These are phyloP conservation scores for Metschnikowia lachancei DNA, from an alignment of 805 yeast genomes.

Conservation along the genomic window DNA sequence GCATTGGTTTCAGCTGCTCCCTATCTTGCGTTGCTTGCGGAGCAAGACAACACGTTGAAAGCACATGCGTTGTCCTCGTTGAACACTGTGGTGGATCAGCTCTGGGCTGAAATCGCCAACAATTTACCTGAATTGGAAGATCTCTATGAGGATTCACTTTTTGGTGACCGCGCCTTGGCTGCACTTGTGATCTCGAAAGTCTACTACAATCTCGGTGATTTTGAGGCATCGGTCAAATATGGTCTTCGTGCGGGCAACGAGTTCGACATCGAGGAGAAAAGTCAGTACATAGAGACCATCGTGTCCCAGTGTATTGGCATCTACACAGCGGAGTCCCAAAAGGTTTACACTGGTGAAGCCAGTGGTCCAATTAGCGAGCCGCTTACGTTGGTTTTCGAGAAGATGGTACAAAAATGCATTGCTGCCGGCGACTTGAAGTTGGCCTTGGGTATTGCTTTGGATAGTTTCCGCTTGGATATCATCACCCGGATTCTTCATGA, in stretches of 20 bases:
- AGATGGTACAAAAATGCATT: constrained; percentile 81
- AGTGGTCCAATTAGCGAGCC: constrained; percentile 51
- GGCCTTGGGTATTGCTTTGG: constrained; percentile 88
- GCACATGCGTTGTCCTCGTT: constrained; percentile 81
- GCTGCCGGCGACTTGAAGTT: constrained; percentile 66
- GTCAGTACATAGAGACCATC: constrained; percentile 91
- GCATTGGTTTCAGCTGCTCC: constrained; percentile 86
- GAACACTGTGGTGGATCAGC: constrained; percentile 78
- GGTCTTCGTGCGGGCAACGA: constrained; percentile 81
- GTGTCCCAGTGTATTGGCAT: constrained; percentile 88
- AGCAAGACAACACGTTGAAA: constrained; percentile 73
- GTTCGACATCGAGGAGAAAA: constrained; percentile 68
- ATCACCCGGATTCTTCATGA: constrained; percentile 56
- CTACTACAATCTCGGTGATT: constrained; percentile 88
- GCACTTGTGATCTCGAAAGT: constrained; percentile 91
- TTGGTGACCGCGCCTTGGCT: constrained; percentile 76
- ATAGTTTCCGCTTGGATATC: constrained; percentile 81
- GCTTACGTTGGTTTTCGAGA: constrained; percentile 71
- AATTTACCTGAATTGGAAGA: constrained; percentile 85
- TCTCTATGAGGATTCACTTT: constrained; percentile 77
- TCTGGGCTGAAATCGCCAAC: constrained; percentile 98
- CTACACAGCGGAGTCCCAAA: constrained; percentile 66
- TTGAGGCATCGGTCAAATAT: constrained; percentile 83
- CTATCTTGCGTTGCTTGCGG: constrained; percentile 82
- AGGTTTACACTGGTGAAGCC: constrained; percentile 26